Evolutionary conservation across 768 basidiomycete genomes (phyloP).

Genomic region (Termitomyces heimii): DNA sequence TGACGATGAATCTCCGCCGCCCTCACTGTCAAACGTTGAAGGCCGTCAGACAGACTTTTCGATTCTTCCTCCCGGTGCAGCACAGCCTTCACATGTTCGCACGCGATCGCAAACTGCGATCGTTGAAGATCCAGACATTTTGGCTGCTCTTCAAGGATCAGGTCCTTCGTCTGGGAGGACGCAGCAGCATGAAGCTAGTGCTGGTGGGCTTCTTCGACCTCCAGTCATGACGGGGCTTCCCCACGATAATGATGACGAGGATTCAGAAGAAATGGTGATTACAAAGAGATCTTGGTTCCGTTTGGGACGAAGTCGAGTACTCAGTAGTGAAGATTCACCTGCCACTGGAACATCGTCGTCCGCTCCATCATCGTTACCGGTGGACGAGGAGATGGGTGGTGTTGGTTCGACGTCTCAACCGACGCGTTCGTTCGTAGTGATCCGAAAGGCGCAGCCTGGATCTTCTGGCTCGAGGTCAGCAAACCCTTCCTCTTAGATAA

Average conservation of each 20-base stretch:
- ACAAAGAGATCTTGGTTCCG: conserved; percentile 73
- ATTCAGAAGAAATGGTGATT: conserved; percentile 34
- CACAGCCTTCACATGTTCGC: conserved; percentile 60
- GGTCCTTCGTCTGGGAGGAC: conserved; percentile 7
- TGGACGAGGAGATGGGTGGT: conserved; percentile 31
- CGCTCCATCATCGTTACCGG: conserved; percentile 15
- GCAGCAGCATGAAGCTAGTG: conserved; percentile 15
- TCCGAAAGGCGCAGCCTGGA: conserved; percentile 47
- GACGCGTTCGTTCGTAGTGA: conserved; percentile 62
- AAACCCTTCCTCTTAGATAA: conserved; percentile 13
- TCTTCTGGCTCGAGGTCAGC: conserved; percentile 6
- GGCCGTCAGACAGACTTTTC: conserved; percentile 27
- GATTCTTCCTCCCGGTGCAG: conserved; percentile 53
- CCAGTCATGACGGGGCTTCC: conserved; percentile 12
- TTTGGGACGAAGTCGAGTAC: conserved; percentile 49
- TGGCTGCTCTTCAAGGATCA: conserved; percentile 10
- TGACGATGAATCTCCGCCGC: conserved; percentile 39
- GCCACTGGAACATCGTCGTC: conserved; percentile 19
- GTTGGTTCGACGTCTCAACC: conserved; percentile 27
- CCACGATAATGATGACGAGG: conserved; percentile 35
- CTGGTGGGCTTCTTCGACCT: conserved; percentile 15
- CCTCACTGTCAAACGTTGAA: conserved; percentile 46
- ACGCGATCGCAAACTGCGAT: conserved; percentile 83
- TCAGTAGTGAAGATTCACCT: conserved; percentile 50
- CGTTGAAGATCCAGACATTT: conserved; percentile 55